phyloP scores from a whole-genome alignment of 306 rosid species.

The Fragaria vesca region DNA sequence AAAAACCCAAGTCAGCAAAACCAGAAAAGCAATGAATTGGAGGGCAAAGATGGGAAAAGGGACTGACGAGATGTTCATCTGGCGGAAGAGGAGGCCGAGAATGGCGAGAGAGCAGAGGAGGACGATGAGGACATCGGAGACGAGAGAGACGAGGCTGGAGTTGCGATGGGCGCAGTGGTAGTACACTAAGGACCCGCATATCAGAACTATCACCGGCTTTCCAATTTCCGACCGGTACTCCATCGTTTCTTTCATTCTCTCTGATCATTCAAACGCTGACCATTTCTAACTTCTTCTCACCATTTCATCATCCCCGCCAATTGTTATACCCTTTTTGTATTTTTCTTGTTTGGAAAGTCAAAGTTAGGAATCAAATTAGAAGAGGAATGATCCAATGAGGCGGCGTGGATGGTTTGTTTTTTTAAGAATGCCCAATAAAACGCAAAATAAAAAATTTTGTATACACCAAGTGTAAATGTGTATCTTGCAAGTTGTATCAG shows the following conservation, averaged over 20 bases:
- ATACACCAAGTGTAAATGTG: too few relatives aligned
- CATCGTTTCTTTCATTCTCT: slow-evolving; percentile 21
- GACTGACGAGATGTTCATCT: slow-evolving; percentile 61
- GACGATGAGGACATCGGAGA: slow-evolving; percentile 88
- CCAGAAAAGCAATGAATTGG: background rate
- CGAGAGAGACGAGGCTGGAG: slow-evolving; percentile 63
- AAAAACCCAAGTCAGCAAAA: slow-evolving; percentile 6
- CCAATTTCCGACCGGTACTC: slow-evolving; percentile 43
- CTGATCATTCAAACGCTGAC: slow-evolving; percentile 1
- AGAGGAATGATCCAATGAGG: background rate
- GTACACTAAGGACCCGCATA: slow-evolving; percentile 66
- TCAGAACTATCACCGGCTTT: slow-evolving; percentile 44
- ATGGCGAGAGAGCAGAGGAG: slow-evolving; percentile 95
- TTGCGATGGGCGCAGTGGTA: slow-evolving; percentile 85
- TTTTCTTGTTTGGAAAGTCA: background rate
- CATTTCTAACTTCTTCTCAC: background rate
- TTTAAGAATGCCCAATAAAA: too few relatives aligned
- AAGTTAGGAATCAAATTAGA: background rate
- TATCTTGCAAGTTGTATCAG: too few relatives aligned
- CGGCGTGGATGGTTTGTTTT: background rate
- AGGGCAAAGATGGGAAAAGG: too few relatives aligned
- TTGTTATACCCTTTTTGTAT: too few relatives aligned
- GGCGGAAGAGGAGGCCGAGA: slow-evolving; percentile 92
- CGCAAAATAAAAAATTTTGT: too few relatives aligned
- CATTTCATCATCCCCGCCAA: background rate